phyloP scores from a whole-genome alignment of 2,329 filamentous ascomycete species.

The Diaporthe citri region DNA sequence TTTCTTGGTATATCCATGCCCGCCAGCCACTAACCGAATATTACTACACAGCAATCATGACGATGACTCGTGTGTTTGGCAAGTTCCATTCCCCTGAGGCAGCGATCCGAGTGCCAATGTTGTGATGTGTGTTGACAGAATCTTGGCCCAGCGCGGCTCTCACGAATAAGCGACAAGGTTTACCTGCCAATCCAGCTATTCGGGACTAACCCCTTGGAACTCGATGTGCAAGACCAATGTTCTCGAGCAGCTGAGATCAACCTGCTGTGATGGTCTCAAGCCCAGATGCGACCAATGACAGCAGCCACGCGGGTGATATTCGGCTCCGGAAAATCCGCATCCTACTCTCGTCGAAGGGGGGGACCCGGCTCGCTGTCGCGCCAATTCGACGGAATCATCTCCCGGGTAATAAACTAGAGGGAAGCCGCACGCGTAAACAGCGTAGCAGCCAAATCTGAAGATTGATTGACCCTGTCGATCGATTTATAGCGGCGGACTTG shows the following conservation, averaged over 20 bases:
- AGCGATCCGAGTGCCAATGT: neutral
- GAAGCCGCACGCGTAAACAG: neutral
- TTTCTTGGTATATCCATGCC: slow-evolving; percentile 1
- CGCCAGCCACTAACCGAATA: slow-evolving; percentile 5
- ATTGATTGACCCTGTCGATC: slow-evolving; percentile 23
- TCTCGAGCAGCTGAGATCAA: neutral
- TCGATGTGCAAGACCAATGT: neutral
- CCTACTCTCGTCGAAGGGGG: neutral
- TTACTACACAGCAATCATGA: neutral
- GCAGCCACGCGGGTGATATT: neutral
- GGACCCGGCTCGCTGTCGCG: neutral
- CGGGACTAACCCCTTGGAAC: neutral
- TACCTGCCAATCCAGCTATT: neutral
- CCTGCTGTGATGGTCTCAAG: neutral
- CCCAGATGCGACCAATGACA: neutral
- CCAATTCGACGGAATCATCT: slow-evolving; percentile 5
- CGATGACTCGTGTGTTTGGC: slow-evolving; percentile 12
- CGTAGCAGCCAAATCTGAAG: neutral
- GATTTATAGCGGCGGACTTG: neutral
- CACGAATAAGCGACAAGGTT: neutral
- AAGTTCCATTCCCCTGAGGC: slow-evolving; percentile 7
- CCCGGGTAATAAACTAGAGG: neutral
- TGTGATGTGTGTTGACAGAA: neutral
- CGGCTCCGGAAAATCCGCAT: neutral
- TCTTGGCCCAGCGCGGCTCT: neutral